Conservation (phyloP, 345 rosid species). For the Murraya koenigii region DNA sequence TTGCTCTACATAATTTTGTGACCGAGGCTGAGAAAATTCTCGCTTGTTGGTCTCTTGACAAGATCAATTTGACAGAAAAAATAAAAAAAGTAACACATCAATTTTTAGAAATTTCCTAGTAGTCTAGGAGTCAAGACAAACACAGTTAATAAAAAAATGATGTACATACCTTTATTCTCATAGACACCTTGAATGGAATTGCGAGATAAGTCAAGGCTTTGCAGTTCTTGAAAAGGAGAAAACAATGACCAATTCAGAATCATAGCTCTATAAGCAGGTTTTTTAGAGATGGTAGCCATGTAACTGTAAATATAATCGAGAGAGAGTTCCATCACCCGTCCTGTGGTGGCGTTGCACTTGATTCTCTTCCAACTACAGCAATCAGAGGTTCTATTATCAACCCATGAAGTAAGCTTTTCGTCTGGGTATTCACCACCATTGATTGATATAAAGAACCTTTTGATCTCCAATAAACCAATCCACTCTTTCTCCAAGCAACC, state of each 20-base stretch:
- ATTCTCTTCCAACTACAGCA: slow-evolving; percentile 14
- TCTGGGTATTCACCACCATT: not conserved
- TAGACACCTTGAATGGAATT: not conserved
- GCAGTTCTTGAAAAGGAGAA: slow-evolving; percentile 7
- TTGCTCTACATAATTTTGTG: too few relatives aligned
- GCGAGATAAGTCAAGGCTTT: not conserved
- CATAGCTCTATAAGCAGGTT: too few relatives aligned
- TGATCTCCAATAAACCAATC: slow-evolving; percentile 19
- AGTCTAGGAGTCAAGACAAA: too few relatives aligned
- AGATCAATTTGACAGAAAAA: too few relatives aligned
- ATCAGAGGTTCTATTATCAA: not conserved
- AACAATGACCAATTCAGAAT: slow-evolving; percentile 13
- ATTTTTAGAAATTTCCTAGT: too few relatives aligned
- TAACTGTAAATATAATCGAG: too few relatives aligned
- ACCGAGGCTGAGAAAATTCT: too few relatives aligned
- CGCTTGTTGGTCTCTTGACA: too few relatives aligned
- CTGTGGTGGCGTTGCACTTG: slow-evolving; percentile 3
- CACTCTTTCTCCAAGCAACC: slow-evolving; percentile 19
- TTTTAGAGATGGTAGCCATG: too few relatives aligned
- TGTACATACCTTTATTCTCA: not conserved
- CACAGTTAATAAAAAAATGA: too few relatives aligned
- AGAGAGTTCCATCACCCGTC: not conserved
- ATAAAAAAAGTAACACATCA: too few relatives aligned
- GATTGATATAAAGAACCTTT: not conserved
- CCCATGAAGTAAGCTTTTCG: slow-evolving; percentile 7